Base-by-base conservation (phyloP, 352 stramenopile species). In the Aphanomyces euteiches region DNA sequence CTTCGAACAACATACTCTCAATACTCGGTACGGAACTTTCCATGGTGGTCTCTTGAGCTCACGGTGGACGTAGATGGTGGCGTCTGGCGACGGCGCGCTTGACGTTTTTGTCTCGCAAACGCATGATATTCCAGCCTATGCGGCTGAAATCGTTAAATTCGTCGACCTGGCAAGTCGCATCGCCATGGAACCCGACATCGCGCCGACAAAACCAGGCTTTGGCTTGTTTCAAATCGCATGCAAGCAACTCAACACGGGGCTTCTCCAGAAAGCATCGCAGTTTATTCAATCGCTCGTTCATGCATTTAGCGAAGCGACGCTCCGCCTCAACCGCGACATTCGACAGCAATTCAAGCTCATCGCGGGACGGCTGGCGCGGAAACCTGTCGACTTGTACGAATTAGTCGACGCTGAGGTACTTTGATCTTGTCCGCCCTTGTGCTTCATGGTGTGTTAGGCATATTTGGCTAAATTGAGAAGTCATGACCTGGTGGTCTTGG, bases 331-430 rank as follows among this genome's bases (percentile, higher is more conserved):
- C 39, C 59, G 74, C 0, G 79, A 86, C n/a, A 71, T 91, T 38
- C 76, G 83, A 0, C 78, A 89, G 7, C 75, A 87, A 40, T 93
- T 91, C 69, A 92, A 93, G 47, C 83, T 92, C 21, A 82, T 91
- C 10, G 84, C 83, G 6, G 79, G 75, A 38, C 72, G 74, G 40
- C 67, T 93, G 0, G 75, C 79, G 0, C 90, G 85, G 65, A 85
- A 84, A 21, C 84, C 86, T 0, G 68, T 87, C 21, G 81, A 92
- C 72, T 74, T 92, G 34, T 85, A 92, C 47, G 86, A 93, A 36
- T 76, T 93, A 1, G 81, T 92, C 1, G 83, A 90, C 47, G 66
- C 78, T 0, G 86, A 93, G 59, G 64, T 70, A 63, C 5, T 7
- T 50, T 28, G 0, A 28, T 28, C 28, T 28, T 2, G 28, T 28